Percentiles rank a stretch among this genome's conserved stretches.
These are phyloP conservation scores for Lanmaoa pseudosensibilis DNA, from an alignment of 768 basidiomycete genomes.

Conservation along the genomic window DNA sequence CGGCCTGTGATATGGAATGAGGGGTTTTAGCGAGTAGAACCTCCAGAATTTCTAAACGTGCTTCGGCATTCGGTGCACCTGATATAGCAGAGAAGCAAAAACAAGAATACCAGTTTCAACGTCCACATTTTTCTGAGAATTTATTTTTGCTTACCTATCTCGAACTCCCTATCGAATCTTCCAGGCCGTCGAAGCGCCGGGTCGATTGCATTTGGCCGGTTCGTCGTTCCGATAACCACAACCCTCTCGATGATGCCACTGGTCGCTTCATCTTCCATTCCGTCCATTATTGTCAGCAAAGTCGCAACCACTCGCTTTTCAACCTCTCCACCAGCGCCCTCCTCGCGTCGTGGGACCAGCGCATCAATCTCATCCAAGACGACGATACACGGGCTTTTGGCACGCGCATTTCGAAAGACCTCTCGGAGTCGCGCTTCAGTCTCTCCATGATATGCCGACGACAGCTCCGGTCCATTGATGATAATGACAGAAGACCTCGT, in stretches of 20 bases:
- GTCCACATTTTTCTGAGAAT: conserved; percentile 1
- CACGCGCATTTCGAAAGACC: conserved; percentile 82
- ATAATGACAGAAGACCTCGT: conserved; percentile 86
- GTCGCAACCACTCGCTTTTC: conserved; percentile 96
- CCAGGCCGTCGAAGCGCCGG: conserved; percentile 89
- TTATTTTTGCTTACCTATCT: conserved; percentile 64
- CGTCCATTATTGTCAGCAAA: conserved; percentile 91
- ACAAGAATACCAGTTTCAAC: background rate
- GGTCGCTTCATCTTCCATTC: conserved; percentile 57
- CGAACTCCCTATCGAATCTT: conserved; percentile 92
- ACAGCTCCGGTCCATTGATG: conserved; percentile 93
- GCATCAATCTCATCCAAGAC: conserved; percentile 97
- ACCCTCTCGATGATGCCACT: conserved; percentile 55
- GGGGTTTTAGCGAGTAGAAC: conserved; percentile 83
- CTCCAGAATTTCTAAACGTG: conserved; percentile 82
- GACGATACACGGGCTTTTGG: conserved; percentile 86
- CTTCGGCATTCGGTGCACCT: conserved; percentile 89
- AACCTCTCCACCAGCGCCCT: conserved; percentile 89
- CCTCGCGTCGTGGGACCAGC: conserved; percentile 86
- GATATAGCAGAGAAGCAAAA: conserved; percentile 2
- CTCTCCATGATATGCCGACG: conserved; percentile 95
- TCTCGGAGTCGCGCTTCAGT: conserved; percentile 89
- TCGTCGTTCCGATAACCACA: conserved; percentile 95
- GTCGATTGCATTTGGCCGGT: conserved; percentile 93
- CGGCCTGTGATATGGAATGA: conserved; percentile 57